Base-by-base conservation (phyloP, 768 basidiomycete species). In the Lyophyllum decastes region DNA sequence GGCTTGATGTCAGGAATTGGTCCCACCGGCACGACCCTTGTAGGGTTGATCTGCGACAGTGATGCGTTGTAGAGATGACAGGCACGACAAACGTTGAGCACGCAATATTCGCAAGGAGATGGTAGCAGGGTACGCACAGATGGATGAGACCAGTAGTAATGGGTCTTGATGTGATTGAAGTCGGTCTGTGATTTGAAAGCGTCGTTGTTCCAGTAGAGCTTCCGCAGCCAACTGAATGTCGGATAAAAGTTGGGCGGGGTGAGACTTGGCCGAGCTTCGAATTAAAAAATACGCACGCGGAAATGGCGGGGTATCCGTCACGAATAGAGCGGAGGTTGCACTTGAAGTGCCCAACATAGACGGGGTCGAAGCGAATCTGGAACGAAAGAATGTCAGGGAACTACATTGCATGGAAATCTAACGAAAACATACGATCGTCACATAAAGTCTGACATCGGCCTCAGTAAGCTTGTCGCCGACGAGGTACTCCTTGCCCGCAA, bases 271-370 rank as follows among this genome's bases (percentile, higher is more conserved):
- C 10, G 48, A 24, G 48, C 49, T 22, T 12, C 21, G 25, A 38
- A 38, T 12, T 2, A 12, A 38, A 34, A 22, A 50, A 33, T 6
- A 21, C 48, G 27, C 17, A 52, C 57, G 40, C 33, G 21, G 38
- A 55, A 10, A 63, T 63, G 21, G 52, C 52, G 27, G 61, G 61
- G 72, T 95, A 98, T 6, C 90, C 90, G 66, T 86, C 77, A 22
- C 95, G 92, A 68, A 97, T 91, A 43, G 83, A 86, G 27, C 88
- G 86, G 61, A 93, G 70, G 78, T 96, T 95, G 76, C 94, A 95
- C 65, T 98, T 98, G 83, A 98, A 98, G 70, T 94, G 92, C 0
- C 88, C 85, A 47, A 89, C 82, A 72, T 98, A 98, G 16, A 90
- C 95, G 1, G 88, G 87, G 65, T 96, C 94, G 73, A 95, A 95